phyloP scores from a whole-genome alignment of 1,284 basidiomycete genomes.

The Cryptococcus wingfieldii region DNA sequence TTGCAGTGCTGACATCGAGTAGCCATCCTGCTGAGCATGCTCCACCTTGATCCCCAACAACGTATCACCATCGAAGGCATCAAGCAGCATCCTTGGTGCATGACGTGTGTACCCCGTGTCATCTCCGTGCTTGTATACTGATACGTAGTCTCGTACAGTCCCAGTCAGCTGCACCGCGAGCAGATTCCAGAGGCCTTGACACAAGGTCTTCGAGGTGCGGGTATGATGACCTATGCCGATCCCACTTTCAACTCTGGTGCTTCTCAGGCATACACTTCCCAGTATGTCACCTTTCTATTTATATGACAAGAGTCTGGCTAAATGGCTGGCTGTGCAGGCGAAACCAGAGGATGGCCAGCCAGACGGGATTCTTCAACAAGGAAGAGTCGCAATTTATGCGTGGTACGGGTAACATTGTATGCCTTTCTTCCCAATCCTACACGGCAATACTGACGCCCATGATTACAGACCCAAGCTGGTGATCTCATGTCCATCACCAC shows the following conservation, averaged over 20 bases:
- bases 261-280: conserved; percentile 32
- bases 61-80: conserved; percentile 70
- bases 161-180: conserved; percentile 63
- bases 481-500: conserved; percentile 39
- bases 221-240: conserved; percentile 65
- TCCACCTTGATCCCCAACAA: conserved; percentile 66
- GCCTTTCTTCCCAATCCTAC: conserved; percentile 7
- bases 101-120: conserved; percentile 53
- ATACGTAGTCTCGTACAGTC: conserved; percentile 51
- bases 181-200: conserved; percentile 68
- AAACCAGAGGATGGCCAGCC: conserved; percentile 33
- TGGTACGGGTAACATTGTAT: conserved; percentile 43
- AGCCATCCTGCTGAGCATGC: conserved; percentile 70
- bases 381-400: conserved; percentile 48
- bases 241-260: conserved; percentile 51
- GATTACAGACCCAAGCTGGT: conserved; percentile 39
- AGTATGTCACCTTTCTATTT: conserved; percentile 17
- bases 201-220: conserved; percentile 59
- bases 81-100: conserved; percentile 72
- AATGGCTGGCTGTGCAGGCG: conserved; percentile 19
- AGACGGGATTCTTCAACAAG: conserved; percentile 32
- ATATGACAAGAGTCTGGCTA: background rate
- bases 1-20: background rate
- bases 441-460: background rate
- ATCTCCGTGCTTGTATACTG: background rate